phyloP scores from a whole-genome alignment of 441 rosid species.

The Aleurites moluccanus region DNA sequence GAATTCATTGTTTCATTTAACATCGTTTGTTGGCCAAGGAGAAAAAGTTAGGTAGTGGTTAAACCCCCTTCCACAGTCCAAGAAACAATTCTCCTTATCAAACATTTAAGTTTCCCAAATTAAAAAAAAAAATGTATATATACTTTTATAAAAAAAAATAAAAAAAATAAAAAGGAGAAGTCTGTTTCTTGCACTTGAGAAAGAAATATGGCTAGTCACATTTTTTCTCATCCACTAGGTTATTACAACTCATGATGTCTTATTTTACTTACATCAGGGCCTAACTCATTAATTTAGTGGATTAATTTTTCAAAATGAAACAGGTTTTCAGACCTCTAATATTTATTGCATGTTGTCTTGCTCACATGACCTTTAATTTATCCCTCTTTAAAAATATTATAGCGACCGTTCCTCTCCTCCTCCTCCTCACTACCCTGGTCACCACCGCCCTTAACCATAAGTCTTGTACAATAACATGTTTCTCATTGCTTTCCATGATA shows the following conservation, averaged over 20 bases:
- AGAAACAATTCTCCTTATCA: constrained; percentile 31
- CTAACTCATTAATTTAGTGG: constrained; percentile 23
- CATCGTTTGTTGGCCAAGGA: constrained; percentile 45
- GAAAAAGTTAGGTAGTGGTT: constrained; percentile 73
- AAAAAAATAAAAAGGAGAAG: too few species aligned
- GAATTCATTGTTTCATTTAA: constrained; percentile 41
- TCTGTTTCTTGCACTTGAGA: constrained; percentile 20
- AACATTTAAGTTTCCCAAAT: constrained; percentile 7
- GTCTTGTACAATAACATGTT: too few species aligned
- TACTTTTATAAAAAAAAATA: neutral
- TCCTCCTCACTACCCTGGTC: too few species aligned
- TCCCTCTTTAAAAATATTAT: too few species aligned
- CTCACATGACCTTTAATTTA: constrained; percentile 18
- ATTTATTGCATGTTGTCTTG: constrained; percentile 31
- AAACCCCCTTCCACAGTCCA: constrained; percentile 49
- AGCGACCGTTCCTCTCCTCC: neutral
- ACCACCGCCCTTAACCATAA: neutral
- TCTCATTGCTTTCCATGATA: too few species aligned
- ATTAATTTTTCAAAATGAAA: constrained; percentile 21
- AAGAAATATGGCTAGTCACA: neutral
- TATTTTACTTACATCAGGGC: constrained; percentile 5
- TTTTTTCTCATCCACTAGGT: constrained; percentile 32
- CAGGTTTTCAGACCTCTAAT: constrained; percentile 9
- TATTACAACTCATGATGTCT: constrained; percentile 14
- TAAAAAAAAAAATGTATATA: neutral